Evolutionary conservation across 139 green algal species (phyloP), one percentile per base, ranked within the genome.

Genomic region (Volvox africanus): DNA sequence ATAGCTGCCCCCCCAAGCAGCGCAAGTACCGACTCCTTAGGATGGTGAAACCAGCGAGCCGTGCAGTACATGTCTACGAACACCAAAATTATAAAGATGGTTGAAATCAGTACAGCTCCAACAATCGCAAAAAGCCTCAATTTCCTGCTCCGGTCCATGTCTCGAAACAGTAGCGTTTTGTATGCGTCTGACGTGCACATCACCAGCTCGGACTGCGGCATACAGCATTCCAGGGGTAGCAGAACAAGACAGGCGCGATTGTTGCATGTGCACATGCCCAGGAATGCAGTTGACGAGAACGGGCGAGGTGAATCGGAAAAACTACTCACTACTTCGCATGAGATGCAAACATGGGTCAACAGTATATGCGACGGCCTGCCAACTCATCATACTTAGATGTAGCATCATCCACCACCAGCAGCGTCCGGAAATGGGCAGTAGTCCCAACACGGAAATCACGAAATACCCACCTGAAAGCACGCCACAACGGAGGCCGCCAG

Each of bases 401-500:
- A 9, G 44, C 44, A 55, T 9, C 44, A 5, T 55, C 5, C 44
- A 5, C 5, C 44, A 55, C 5, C 44, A 9, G 44, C 5, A 5
- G 44, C 44, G 9, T 55, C 44, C 44, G 9, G 5, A 55, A 55
- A 55, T 14, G 9, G 44, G 44, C 44, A 55, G 9, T 55, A 55
- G 5, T 9, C 44, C 44, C 9, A 55, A 55, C 5, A 55, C 44
- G 44, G 5, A 14, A 55, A 55, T 55, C 44, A 55, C 44, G 44
- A 55, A 55, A 33, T 33, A 35, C 82, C 24, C 83, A 91, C 90
- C 84, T 93, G 90, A 35, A 91, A 83, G 78, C 90, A 93, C 22
- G 90, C 84, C 61, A 87, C 65, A n/a, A 93, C 67, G 1, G 78
- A 91, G 24, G 90, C 90, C 65, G 77, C 90, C 67, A 93, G 90